Evolutionary conservation across 2,329 filamentous ascomycete species (phyloP).

Genomic region (Diaporthe sp.): DNA sequence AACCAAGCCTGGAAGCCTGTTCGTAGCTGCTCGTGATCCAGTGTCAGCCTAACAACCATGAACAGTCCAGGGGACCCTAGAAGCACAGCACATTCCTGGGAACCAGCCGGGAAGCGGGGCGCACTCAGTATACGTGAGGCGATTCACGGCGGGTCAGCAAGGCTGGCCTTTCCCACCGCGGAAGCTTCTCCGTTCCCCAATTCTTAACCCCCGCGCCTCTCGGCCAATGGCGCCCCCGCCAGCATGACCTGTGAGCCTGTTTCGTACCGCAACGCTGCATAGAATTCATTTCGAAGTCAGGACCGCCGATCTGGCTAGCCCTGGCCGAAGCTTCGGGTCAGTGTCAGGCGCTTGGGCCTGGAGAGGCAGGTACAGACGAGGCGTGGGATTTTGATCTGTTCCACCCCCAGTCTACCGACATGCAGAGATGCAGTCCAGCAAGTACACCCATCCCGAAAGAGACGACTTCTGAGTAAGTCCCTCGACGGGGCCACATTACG

Average conservation of each 20-base stretch:
- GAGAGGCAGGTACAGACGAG: slow-evolving; percentile 32
- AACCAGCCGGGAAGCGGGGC: neutral
- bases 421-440: neutral
- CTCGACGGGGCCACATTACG: neutral
- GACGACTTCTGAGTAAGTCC: neutral
- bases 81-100: neutral
- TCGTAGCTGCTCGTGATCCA: neutral
- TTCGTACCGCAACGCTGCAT: slow-evolving; percentile 2
- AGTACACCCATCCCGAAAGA: too few species aligned
- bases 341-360: neutral
- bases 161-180: slow-evolving; percentile 27
- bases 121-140: neutral
- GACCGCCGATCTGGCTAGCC: neutral
- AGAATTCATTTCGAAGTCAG: neutral
- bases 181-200: slow-evolving; percentile 20
- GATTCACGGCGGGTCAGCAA: slow-evolving; percentile 5
- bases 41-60: neutral
- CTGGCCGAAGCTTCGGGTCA: neutral
- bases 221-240: neutral
- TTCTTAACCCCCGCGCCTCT: neutral
- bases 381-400: slow-evolving; percentile 2
- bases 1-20: neutral
- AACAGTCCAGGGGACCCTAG: neutral
- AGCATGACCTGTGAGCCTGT: neutral
- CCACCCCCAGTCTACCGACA: neutral